These are phyloP conservation scores for Suhomyces sp. DNA, from an alignment of 805 yeast species.

Conservation along the genomic window DNA sequence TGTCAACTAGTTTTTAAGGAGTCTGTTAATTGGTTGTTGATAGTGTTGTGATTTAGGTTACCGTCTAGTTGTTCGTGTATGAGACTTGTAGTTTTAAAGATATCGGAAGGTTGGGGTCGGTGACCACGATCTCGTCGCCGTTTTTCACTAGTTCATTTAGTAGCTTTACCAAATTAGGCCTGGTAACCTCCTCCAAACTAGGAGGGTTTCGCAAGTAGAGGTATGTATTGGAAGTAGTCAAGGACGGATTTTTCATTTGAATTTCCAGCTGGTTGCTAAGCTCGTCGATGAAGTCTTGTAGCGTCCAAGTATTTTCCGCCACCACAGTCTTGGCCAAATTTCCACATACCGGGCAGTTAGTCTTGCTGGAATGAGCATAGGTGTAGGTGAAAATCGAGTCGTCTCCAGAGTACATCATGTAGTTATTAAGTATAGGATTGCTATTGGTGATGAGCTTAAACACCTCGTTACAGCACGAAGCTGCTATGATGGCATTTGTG, in stretches of 20 bases:
- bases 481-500: conserved; percentile 90
- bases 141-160: conserved; percentile 35
- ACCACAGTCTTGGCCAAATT: conserved; percentile 21
- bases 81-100: conserved; percentile 22
- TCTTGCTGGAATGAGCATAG: conserved; percentile 58
- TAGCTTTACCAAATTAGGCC: conserved; percentile 38
- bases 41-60: no score
- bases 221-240: conserved; percentile 36
- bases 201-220: conserved; percentile 50
- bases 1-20: no score
- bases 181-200: conserved; percentile 43
- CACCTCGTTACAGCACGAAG: conserved; percentile 82
- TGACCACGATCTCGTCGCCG: conserved; percentile 51
- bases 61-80: no score
- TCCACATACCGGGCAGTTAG: conserved; percentile 79
- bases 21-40: no score
- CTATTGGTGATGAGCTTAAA: conserved; percentile 72
- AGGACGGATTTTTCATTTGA: conserved; percentile 43
- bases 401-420: conserved; percentile 85
- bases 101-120: conserved; percentile 52
- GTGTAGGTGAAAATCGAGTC: conserved; percentile 73
- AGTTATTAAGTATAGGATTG: conserved; percentile 66
- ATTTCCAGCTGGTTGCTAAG: conserved; percentile 28
- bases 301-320: conserved; percentile 28
- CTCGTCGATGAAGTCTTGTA: conserved; percentile 41